Evolutionary conservation across 1,284 basidiomycete species (phyloP).

Genomic region (Ceratobasidium sp.): DNA sequence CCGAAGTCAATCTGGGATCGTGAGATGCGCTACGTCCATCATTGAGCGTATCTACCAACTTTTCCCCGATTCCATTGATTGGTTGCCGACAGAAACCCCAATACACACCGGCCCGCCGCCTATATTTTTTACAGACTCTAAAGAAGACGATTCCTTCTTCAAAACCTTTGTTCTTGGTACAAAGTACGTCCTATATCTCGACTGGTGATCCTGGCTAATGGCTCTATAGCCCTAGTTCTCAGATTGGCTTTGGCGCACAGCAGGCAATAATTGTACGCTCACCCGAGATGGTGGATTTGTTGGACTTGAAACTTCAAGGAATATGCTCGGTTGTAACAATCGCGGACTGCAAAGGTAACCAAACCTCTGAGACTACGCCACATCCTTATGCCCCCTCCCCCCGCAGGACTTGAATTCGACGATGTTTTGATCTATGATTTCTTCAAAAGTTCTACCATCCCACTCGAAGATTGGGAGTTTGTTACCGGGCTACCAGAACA

Average conservation of each 20-base stretch:
- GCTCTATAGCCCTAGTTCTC: neutral
- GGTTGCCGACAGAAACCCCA: slow-evolving; percentile 17
- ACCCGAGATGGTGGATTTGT: slow-evolving; percentile 57
- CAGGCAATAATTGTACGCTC: slow-evolving; percentile 68
- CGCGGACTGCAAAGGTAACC: slow-evolving; percentile 11
- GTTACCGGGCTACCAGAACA: neutral
- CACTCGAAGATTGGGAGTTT: slow-evolving; percentile 14
- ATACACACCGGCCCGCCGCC: slow-evolving; percentile 27
- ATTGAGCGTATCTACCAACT: slow-evolving; percentile 22
- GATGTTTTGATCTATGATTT: slow-evolving; percentile 40
- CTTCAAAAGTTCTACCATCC: slow-evolving; percentile 26
- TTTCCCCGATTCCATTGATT: slow-evolving; percentile 41
- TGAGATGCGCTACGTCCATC: slow-evolving; percentile 34
- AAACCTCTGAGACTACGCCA: too few relatives aligned
- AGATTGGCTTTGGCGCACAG: slow-evolving; percentile 12
- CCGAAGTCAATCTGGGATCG: slow-evolving; percentile 41
- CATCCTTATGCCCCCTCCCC: too few relatives aligned
- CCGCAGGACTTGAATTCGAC: slow-evolving; percentile 16
- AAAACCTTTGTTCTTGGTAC: neutral
- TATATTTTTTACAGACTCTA: slow-evolving; percentile 2
- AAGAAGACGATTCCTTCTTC: neutral
- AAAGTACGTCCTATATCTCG: neutral
- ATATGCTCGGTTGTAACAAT: slow-evolving; percentile 62
- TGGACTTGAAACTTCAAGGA: slow-evolving; percentile 61
- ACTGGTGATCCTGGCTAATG: too few relatives aligned